phyloP scores from a whole-genome alignment of 2,329 filamentous ascomycete species.

The Epichloe coenophiala region DNA sequence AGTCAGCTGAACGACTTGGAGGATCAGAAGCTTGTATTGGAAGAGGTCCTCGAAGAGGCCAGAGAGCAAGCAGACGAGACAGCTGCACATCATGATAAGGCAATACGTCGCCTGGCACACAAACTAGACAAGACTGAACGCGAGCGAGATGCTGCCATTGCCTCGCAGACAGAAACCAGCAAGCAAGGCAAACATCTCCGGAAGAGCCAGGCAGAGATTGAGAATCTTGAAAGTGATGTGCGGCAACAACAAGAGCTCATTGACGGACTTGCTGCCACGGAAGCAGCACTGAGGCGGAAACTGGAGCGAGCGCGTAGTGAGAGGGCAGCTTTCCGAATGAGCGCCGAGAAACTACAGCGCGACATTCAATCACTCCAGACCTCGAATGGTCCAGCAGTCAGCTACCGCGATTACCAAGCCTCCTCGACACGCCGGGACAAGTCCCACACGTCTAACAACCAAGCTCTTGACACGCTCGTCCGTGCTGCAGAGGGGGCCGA shows the following conservation, averaged over 20 bases:
- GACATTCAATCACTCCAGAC: constrained; percentile 34
- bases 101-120: constrained; percentile 29
- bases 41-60: constrained; percentile 44
- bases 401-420: constrained; percentile 9
- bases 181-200: constrained; percentile 48
- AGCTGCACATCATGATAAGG: constrained; percentile 27
- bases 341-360: constrained; percentile 39
- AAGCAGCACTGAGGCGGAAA: constrained; percentile 49
- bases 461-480: constrained; percentile 45
- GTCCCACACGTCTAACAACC: constrained; percentile 15
- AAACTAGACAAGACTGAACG: constrained; percentile 38
- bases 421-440: constrained; percentile 21
- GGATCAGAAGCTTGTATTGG: constrained; percentile 43
- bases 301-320: constrained; percentile 58
- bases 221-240: constrained; percentile 61
- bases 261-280: constrained; percentile 39
- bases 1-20: constrained; percentile 42
- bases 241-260: constrained; percentile 55
- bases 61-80: constrained; percentile 37
- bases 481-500: constrained; percentile 48
- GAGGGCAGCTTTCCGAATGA: constrained; percentile 40
- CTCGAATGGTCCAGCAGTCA: constrained; percentile 16
- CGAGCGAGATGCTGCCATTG: constrained; percentile 26
- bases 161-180: constrained; percentile 25
- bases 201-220: constrained; percentile 48